These are phyloP conservation scores for Termitomyces sp. DNA, from an alignment of 768 basidiomycete genomes.

Conservation along the genomic window DNA sequence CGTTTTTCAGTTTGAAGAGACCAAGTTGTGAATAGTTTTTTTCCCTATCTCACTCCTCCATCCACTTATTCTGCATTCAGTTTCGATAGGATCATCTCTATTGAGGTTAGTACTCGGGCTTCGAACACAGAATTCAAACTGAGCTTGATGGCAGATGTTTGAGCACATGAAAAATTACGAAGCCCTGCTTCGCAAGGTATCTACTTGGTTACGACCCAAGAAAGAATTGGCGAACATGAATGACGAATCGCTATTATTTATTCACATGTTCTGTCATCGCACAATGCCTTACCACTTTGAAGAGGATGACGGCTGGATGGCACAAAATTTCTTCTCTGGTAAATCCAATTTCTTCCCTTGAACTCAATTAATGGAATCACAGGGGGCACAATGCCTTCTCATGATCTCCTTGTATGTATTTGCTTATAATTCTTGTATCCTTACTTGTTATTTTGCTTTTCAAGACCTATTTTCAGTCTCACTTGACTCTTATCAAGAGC, in stretches of 20 bases:
- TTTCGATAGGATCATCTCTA: background rate
- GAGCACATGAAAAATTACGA: constrained; percentile 79
- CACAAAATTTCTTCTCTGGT: constrained; percentile 67
- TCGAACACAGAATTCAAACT: background rate
- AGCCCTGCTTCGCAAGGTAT: constrained; percentile 51
- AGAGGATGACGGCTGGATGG: constrained; percentile 71
- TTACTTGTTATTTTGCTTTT: background rate
- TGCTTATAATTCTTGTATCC: background rate
- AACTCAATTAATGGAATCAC: background rate
- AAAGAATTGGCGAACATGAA: constrained; percentile 23
- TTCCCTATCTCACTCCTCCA: background rate
- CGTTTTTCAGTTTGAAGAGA: background rate
- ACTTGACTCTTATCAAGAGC: constrained; percentile 29
- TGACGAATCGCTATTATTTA: constrained; percentile 41
- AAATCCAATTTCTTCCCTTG: constrained; percentile 19
- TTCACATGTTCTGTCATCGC: constrained; percentile 68
- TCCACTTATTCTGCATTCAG: background rate
- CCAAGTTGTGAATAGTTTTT: background rate
- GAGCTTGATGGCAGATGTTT: constrained; percentile 43
- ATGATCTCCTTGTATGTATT: background rate
- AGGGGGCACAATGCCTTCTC: constrained; percentile 1
- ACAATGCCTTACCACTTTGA: constrained; percentile 66
- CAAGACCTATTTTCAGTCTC: background rate
- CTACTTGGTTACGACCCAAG: constrained; percentile 56
- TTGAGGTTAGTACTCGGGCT: background rate